Base-by-base conservation (phyloP, 257 asterid species). In the Ilex aquifolium region DNA sequence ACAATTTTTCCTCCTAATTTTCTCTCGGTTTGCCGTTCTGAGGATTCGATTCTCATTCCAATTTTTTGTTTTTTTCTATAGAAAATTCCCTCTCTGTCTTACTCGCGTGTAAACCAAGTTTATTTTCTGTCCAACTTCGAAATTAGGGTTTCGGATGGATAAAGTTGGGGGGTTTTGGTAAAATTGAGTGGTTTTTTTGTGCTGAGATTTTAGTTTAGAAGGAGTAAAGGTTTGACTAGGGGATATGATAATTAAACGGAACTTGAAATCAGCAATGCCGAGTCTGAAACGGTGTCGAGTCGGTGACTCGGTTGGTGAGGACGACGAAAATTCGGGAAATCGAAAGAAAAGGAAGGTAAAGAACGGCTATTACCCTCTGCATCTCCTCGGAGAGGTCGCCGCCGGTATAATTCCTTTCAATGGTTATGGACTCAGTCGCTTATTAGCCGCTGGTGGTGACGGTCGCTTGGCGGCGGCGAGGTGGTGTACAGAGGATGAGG, bases 231-330 rank as follows among this genome's bases (percentile, higher is more conserved):
- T 60, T 39, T 5, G 59, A 27, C 27, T 21, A 56, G 68, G 72
- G 72, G 81, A 91, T 21, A 21, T 92, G 97, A 93, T 93, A 60
- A 90, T 93, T 14, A 87, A 89, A 89, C 86, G 75, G 79, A 87
- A 81, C 79, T 78, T 88, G 83, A 90, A 93, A 87, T 76, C 91
- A 67, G 99, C 85, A 90, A 87, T 93, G 97, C 96, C 97, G 88
- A 81, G 66, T 76, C 66, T 85, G 82, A 90, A 90, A 77, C 87
- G 99, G 55, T 81, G 91, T 76, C 84, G 99, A 14, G 73, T 53
- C 61, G 74, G 70, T 57, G 95, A 76, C 53, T 80, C 87, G 66
- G 84, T 65, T 32, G 90, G 74, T 7, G 94, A 77, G 32, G 99
- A 83, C 73, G 91, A 91, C 40, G 85, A 76, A 30, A 74, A 80